phyloP scores from a whole-genome alignment of 1,284 basidiomycete genomes.

The Heterobasidion parviporum region DNA sequence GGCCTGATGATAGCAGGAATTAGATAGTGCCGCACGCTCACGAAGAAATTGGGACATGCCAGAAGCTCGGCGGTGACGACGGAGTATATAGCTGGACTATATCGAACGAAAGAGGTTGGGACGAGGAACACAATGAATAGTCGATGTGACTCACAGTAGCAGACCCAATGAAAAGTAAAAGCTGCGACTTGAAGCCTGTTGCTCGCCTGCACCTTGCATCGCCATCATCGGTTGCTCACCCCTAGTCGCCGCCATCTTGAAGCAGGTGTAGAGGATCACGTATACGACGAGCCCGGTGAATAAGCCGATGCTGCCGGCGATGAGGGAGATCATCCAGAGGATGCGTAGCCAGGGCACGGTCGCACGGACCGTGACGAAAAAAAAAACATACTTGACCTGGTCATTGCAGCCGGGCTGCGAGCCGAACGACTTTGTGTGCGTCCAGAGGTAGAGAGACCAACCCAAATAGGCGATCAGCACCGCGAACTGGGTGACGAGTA shows the following conservation, averaged over 20 bases:
- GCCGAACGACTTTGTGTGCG: not conserved
- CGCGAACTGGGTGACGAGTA: not conserved
- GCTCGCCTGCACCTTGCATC: not conserved
- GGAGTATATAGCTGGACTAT: conserved; percentile 5
- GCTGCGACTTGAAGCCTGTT: too few species aligned
- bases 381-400: conserved; percentile 6
- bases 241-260: not conserved
- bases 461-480: not conserved
- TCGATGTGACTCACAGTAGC: conserved; percentile 5
- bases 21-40: not conserved
- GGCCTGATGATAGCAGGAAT: not conserved
- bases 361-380: conserved; percentile 5
- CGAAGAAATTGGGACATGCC: not conserved
- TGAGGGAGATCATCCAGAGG: conserved; percentile 5
- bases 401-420: conserved; percentile 1
- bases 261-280: not conserved
- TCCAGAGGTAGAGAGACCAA: conserved; percentile 10
- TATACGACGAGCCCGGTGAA: not conserved
- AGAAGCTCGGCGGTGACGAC: conserved; percentile 7
- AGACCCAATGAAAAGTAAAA: not conserved
- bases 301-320: not conserved
- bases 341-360: conserved; percentile 6
- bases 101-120: not conserved
- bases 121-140: not conserved
- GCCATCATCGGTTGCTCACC: not conserved